A percentile compares a stretch with the other conserved stretches of the same genome.
Evolutionary conservation across 2,329 filamentous ascomycete species (phyloP).

Genomic region (Dryadomyces sulphureus): DNA sequence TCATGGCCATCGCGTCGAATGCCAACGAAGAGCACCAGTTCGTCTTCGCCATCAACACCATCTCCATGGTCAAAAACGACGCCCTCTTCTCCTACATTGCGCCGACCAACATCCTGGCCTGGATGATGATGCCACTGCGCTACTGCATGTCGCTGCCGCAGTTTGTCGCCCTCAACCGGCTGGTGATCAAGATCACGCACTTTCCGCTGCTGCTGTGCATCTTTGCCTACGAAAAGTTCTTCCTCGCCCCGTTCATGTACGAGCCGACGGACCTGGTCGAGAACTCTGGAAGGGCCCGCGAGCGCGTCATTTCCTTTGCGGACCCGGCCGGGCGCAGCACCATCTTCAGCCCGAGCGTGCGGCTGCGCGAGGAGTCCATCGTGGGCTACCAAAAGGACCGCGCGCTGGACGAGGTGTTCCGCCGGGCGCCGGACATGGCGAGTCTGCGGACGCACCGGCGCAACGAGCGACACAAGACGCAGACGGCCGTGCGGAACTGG

Average conservation of each 20-base stretch:
- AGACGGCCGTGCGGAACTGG: conserved; percentile 76
- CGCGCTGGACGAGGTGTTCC: conserved; percentile 83
- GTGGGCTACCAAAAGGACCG: conserved; percentile 80
- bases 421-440: conserved; percentile 51
- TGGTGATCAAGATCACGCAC: conserved; percentile 81
- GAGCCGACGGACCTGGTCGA: conserved; percentile 82
- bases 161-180: conserved; percentile 79
- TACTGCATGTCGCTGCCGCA: conserved; percentile 65
- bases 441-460: conserved; percentile 44
- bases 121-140: conserved; percentile 71
- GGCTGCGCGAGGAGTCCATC: conserved; percentile 73
- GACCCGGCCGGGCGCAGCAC: conserved; percentile 40
- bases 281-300: conserved; percentile 37
- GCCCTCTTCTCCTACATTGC: conserved; percentile 88
- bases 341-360: conserved; percentile 57
- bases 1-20: conserved; percentile 89
- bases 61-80: conserved; percentile 98
- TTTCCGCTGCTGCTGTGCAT: conserved; percentile 77
- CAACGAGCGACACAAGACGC: conserved; percentile 56
- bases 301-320: conserved; percentile 38
- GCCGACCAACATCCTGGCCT: conserved; percentile 81
- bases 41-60: conserved; percentile 89
- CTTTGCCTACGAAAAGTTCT: conserved; percentile 70
- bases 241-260: conserved; percentile 61
- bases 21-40: conserved; percentile 88